A percentile compares a stretch with the other conserved stretches of the same genome.
Evolutionary conservation across 129 eudicot species (phyloP).

Genomic region (Flaveria robusta): DNA sequence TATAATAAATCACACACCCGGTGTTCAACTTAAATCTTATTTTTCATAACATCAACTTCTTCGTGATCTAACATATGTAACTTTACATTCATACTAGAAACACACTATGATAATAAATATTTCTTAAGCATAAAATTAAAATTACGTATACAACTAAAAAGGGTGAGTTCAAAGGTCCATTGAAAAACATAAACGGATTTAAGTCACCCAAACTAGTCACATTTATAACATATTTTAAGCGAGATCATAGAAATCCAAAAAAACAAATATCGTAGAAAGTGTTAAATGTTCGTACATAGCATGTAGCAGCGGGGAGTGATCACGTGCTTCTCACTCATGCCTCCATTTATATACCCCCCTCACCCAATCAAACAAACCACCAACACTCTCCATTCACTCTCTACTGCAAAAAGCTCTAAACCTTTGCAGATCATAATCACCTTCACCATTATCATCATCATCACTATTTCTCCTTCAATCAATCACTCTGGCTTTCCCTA

Average conservation of each 20-base stretch:
- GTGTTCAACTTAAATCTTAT: no score
- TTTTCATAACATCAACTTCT: no score
- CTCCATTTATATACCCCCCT: constrained; percentile 30
- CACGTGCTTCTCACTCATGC: constrained; percentile 32
- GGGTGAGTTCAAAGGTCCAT: no score
- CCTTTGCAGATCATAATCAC: constrained; percentile 2
- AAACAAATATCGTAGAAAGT: constrained; percentile 22
- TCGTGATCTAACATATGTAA: no score
- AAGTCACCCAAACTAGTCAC: no score
- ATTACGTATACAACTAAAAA: no score
- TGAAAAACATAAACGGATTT: neutral
- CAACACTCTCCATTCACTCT: constrained; percentile 16
- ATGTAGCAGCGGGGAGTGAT: constrained; percentile 30
- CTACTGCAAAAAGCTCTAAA: constrained; percentile 12
- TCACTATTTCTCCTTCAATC: constrained; percentile 8
- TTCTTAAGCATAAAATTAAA: no score
- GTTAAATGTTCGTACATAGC: constrained; percentile 41
- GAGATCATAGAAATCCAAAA: constrained; percentile 10
- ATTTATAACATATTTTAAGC: neutral
- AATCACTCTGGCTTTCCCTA: constrained; percentile 47
- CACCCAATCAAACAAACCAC: constrained; percentile 15
- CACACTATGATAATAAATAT: no score
- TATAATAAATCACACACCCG: no score
- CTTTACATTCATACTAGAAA: no score
- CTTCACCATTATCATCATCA: neutral